These are phyloP conservation scores for Lagenidium giganteum DNA, from an alignment of 352 stramenopile genomes.

Conservation along the genomic window DNA sequence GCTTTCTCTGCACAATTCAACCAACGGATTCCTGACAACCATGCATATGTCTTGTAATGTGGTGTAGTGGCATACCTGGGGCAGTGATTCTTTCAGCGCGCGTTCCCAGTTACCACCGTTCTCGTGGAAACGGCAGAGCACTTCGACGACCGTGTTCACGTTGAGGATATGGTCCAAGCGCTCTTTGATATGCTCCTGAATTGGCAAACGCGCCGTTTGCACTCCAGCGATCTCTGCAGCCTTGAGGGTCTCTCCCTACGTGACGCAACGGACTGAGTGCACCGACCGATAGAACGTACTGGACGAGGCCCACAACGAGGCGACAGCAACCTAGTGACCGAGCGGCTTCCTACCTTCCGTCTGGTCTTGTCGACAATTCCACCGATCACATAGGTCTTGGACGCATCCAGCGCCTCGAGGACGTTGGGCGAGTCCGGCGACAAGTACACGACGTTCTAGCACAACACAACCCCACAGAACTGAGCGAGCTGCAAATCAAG, in stretches of 20 bases:
- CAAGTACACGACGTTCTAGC: slow-evolving; percentile 61
- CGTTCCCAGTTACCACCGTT: slow-evolving; percentile 43
- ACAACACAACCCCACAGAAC: no score
- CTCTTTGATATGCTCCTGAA: slow-evolving; percentile 65
- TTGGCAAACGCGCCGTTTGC: slow-evolving; percentile 53
- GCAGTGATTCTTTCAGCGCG: slow-evolving; percentile 38
- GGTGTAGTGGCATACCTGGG: slow-evolving; percentile 54
- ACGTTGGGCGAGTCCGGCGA: slow-evolving; percentile 71
- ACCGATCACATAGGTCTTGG: slow-evolving; percentile 77
- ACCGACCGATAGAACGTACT: neutral
- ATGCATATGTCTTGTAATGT: no score
- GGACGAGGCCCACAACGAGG: neutral
- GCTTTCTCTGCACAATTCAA: no score
- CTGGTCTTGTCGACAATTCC: slow-evolving; percentile 78
- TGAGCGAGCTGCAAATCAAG: neutral
- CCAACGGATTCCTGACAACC: no score
- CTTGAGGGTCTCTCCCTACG: slow-evolving; percentile 45
- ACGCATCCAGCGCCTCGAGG: slow-evolving; percentile 42
- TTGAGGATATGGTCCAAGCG: slow-evolving; percentile 77
- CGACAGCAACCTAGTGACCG: neutral
- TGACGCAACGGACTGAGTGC: neutral
- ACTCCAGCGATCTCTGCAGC: slow-evolving; percentile 43
- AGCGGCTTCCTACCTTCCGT: slow-evolving; percentile 42
- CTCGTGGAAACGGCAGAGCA: slow-evolving; percentile 52
- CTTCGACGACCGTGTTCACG: slow-evolving; percentile 72